phyloP scores from a whole-genome alignment of 495 filamentous ascomycete genomes.

The Hypoxylon intermedium region DNA sequence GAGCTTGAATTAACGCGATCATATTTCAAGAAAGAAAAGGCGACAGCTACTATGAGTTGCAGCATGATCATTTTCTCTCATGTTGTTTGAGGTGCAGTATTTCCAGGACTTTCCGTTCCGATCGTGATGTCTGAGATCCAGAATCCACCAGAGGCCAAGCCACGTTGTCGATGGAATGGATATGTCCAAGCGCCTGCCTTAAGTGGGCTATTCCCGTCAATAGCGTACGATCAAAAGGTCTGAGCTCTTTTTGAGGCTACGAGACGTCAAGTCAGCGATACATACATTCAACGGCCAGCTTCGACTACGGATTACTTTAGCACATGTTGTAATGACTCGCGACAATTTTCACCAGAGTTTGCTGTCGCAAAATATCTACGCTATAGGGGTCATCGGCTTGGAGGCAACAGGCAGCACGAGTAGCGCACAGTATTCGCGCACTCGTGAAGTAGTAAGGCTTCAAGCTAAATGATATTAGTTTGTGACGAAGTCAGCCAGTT shows the following conservation, averaged over 20 bases:
- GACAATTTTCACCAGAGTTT: neutral
- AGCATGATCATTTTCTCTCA: too few species aligned
- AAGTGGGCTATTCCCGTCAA: neutral
- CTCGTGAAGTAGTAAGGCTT: slow-evolving; percentile 1
- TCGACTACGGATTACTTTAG: too few species aligned
- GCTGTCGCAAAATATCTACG: neutral
- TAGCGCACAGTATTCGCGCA: slow-evolving; percentile 11
- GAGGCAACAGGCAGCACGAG: neutral
- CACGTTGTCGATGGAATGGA: neutral
- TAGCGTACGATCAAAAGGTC: neutral
- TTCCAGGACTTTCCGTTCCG: too few species aligned
- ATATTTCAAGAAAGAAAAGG: too few species aligned
- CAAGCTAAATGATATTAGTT: neutral
- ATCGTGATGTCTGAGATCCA: slow-evolving; percentile 1
- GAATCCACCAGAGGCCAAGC: slow-evolving; percentile 3
- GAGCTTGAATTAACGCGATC: too few species aligned
- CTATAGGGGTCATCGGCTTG: neutral
- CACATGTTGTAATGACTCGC: neutral
- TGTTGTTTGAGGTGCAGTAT: too few species aligned
- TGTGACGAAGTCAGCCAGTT: slow-evolving; percentile 1
- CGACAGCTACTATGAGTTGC: too few species aligned
- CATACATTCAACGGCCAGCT: neutral
- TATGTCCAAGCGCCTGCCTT: slow-evolving; percentile 2
- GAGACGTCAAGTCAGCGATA: neutral
- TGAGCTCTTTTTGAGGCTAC: slow-evolving; percentile 4